A percentile compares a stretch with the other conserved stretches of the same genome.
These are phyloP conservation scores for Arabidopsis thaliana DNA, from an alignment of 345 rosid species.

Conservation along the genomic window TAIR10.1 NC_003075.7:17086501-17087000, in stretches of 20 bases:
- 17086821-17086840: neutral
- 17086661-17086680: constrained; percentile 32
- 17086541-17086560: neutral
- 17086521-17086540: neutral
- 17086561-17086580: constrained; percentile 27
- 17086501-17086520: neutral
- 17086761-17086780: neutral
- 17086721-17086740: constrained; percentile 3
- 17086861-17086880: neutral
- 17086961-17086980: neutral
- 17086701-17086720: constrained; percentile 7
- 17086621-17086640: constrained; percentile 6
- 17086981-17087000: too few relatives aligned
- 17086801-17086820: constrained; percentile 6
- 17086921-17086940: neutral
- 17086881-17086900: neutral
- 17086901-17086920: neutral
- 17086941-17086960: neutral
- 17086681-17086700: constrained; percentile 32
- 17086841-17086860: constrained; percentile 17
- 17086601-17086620: neutral
- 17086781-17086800: neutral
- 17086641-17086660: constrained; percentile 14
- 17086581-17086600: constrained; percentile 23
- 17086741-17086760: constrained; percentile 24